These are phyloP conservation scores for Metschnikowia peoriensis DNA, from an alignment of 805 yeast genomes.

Conservation along the genomic window DNA sequence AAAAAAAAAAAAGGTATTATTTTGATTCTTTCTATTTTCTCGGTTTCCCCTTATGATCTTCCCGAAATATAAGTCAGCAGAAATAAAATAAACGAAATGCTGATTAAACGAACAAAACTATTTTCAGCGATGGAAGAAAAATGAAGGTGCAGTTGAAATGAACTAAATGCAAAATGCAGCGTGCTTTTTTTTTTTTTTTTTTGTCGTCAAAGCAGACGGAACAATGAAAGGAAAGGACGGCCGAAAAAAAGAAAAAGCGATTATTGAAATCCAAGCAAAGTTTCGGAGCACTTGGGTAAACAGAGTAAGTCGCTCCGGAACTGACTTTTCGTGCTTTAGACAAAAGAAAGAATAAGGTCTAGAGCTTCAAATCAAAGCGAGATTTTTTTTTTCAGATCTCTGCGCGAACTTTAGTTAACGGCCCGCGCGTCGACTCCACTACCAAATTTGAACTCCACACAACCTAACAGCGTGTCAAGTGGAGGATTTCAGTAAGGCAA, in stretches of 20 bases:
- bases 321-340: constrained; percentile 3
- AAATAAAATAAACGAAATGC: constrained; percentile 4
- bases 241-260: not conserved
- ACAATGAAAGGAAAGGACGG: not conserved
- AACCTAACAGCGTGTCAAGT: not conserved
- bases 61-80: not conserved
- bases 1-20: too few species aligned
- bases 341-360: constrained; percentile 1
- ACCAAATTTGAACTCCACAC: constrained; percentile 13
- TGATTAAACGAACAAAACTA: not conserved
- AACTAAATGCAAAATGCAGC: constrained; percentile 9
- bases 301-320: not conserved
- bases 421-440: not conserved
- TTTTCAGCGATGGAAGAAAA: not conserved
- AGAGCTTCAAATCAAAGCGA: not conserved
- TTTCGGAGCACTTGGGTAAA: not conserved
- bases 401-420: constrained; percentile 9
- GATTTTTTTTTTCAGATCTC: constrained; percentile 16
- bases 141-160: constrained; percentile 11
- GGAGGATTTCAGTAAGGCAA: too few species aligned
- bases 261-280: not conserved
- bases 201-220: not conserved
- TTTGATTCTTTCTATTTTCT: not conserved
- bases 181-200: not conserved
- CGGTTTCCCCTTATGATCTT: too few species aligned